phyloP scores from a whole-genome alignment of 2,329 filamentous ascomycete species.

The Fusarium pseudocircinatum region DNA sequence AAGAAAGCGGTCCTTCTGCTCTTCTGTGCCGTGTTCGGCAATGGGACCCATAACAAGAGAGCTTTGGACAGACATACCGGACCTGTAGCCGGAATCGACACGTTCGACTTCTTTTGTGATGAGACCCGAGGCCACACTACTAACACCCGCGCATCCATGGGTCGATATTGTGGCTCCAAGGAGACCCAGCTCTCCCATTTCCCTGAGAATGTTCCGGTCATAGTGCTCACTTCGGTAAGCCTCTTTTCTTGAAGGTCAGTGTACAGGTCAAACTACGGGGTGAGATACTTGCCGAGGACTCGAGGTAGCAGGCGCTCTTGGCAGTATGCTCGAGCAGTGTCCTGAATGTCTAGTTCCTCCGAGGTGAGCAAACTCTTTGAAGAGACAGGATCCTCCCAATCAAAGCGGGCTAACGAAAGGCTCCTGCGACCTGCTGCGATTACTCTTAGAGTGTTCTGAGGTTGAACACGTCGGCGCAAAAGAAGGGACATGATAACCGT shows the following conservation, averaged over 20 bases:
- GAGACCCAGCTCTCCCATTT: constrained; percentile 90
- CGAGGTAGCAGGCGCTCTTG: constrained; percentile 86
- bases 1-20: constrained; percentile 85
- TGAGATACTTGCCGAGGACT: constrained; percentile 72
- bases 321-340: constrained; percentile 92
- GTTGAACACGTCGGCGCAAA: neutral
- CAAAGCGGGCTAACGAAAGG: constrained; percentile 60
- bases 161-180: constrained; percentile 85
- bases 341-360: constrained; percentile 87
- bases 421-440: neutral
- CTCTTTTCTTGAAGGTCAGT: constrained; percentile 58
- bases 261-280: too few relatives aligned
- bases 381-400: constrained; percentile 89
- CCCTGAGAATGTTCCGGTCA: constrained; percentile 82
- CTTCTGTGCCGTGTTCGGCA: constrained; percentile 82
- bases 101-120: constrained; percentile 91
- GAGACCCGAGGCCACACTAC: constrained; percentile 84
- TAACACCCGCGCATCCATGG: constrained; percentile 86
- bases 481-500: neutral
- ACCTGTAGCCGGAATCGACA: constrained; percentile 90
- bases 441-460: neutral
- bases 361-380: constrained; percentile 81
- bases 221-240: constrained; percentile 86
- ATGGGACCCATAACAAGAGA: constrained; percentile 94
- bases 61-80: constrained; percentile 93